Evolutionary conservation across 345 rosid genomes (phyloP), one percentile per base, ranked within the genome.

Genomic region (Hibiscus syriacus): DNA sequence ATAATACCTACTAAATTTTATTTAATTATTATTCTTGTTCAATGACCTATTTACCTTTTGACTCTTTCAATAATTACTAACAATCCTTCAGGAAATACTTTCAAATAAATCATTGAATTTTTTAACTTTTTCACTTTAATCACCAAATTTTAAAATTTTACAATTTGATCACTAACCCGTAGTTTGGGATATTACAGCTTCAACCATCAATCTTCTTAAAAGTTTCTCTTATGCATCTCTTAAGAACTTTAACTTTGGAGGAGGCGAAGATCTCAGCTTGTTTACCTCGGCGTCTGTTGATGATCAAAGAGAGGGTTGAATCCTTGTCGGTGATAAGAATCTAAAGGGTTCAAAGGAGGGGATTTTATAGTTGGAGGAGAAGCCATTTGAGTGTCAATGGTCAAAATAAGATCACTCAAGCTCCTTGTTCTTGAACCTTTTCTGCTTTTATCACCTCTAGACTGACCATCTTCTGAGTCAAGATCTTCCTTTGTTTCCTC

Each of bases 401-500:
- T 82, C 26, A 86, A 3, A 2, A 80, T 60, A 25, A 90, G 36
- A 68, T 91, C 97, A 77, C 96, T 86, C 76, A 94, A 69, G 73
- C 97, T 94, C 71, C 82, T 74, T 3, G 82, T 82, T 78, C 95
- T 90, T 1, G 98, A 92, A 22, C 86, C 85, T 77, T 79, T 80
- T 17, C 79, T 77, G 68, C 79, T 80, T 32, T 82, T 75, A 20
- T 80, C 81, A 41, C 81, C 73, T 62, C 80, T 83, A 0, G 98
- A 90, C 66, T 77, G 86, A 26, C 86, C 95, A 71, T 87, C 96
- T 2, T 89, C 96, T 34, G 99, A 91, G 66, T 94, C 99, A 88
- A 94, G 81, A 71, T 94, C 99, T 46, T 92, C 99, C 79, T 82
- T 85, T 0, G 96, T 85, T 80, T 94, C 99, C 66, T 94, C 99